Conservation (phyloP, 495 filamentous ascomycete genomes). For the Sphaerosporella brunnea region DNA sequence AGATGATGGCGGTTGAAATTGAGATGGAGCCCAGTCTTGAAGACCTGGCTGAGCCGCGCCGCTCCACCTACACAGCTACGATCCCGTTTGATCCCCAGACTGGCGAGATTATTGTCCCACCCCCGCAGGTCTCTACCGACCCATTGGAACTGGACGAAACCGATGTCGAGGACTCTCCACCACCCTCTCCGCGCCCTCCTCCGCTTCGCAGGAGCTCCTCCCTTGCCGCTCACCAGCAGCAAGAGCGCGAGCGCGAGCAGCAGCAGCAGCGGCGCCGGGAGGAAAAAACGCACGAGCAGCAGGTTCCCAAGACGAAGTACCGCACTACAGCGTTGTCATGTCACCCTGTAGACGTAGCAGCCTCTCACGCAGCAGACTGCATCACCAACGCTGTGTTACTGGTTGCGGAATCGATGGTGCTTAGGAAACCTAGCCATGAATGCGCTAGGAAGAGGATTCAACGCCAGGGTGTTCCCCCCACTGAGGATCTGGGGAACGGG, state of each 20-base stretch:
- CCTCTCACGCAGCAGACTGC: conserved; percentile 20
- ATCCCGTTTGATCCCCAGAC: neutral
- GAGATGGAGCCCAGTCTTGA: neutral
- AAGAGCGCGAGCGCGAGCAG: neutral
- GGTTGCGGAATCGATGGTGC: conserved; percentile 16
- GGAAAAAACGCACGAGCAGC: conserved; percentile 4
- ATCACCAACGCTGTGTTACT: conserved; percentile 19
- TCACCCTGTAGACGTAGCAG: conserved; percentile 20
- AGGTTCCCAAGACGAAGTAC: conserved; percentile 9
- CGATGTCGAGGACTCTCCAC: conserved; percentile 1
- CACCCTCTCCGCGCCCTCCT: conserved; percentile 12
- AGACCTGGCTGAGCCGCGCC: neutral
- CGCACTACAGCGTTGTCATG: conserved; percentile 18
- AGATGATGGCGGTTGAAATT: neutral
- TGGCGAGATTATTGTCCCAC: neutral
- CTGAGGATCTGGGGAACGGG: conserved; percentile 9
- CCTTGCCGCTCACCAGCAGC: neutral
- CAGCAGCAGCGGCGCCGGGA: conserved; percentile 8
- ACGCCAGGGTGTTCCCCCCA: conserved; percentile 11
- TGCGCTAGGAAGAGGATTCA: conserved; percentile 11
- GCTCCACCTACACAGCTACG: neutral
- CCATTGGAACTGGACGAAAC: neutral
- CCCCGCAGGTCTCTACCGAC: neutral
- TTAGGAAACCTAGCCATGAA: conserved; percentile 19
- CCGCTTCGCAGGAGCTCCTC: conserved; percentile 14